Evolutionary conservation across 441 rosid species (phyloP).

Genomic region (Erodium texanum): DNA sequence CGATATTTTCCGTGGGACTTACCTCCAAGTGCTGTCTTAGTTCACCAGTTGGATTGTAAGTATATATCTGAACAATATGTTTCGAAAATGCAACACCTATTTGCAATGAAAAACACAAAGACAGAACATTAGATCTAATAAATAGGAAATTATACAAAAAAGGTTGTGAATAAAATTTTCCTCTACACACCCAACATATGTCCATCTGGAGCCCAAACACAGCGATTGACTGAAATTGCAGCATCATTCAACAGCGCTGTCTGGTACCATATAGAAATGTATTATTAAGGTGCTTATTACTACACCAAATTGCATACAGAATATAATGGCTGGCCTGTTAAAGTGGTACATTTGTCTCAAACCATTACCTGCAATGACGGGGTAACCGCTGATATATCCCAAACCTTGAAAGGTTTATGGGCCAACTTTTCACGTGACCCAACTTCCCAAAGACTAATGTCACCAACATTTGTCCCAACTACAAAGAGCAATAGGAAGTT

Average conservation of each 20-base stretch:
- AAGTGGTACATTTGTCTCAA: conserved; percentile 14
- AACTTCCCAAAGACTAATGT: conserved; percentile 62
- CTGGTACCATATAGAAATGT: conserved; percentile 25
- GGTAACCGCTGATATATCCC: conserved; percentile 52
- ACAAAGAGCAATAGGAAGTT: conserved; percentile 15
- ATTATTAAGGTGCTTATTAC: conserved; percentile 10
- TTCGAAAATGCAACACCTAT: conserved; percentile 83
- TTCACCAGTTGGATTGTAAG: conserved; percentile 56
- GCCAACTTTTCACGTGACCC: conserved; percentile 57
- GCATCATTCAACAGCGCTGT: conserved; percentile 50
- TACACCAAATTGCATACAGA: conserved; percentile 7
- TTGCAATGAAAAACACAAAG: conserved; percentile 11
- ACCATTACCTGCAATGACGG: conserved; percentile 50
- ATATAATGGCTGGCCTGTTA: neutral
- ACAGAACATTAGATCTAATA: conserved; percentile 3
- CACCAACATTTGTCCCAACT: conserved; percentile 85
- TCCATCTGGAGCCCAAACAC: conserved; percentile 87
- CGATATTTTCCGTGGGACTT: conserved; percentile 18
- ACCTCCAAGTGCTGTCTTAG: conserved; percentile 69
- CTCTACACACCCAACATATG: conserved; percentile 47
- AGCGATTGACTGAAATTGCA: conserved; percentile 63
- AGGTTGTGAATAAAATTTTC: neutral
- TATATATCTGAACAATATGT: conserved; percentile 66
- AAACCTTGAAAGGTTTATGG: conserved; percentile 47
- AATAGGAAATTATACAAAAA: neutral